Evolutionary conservation across 2,329 filamentous ascomycete genomes (phyloP), one percentile per base, ranked within the genome.

Genomic region (Dothideomycetidae sp.): DNA sequence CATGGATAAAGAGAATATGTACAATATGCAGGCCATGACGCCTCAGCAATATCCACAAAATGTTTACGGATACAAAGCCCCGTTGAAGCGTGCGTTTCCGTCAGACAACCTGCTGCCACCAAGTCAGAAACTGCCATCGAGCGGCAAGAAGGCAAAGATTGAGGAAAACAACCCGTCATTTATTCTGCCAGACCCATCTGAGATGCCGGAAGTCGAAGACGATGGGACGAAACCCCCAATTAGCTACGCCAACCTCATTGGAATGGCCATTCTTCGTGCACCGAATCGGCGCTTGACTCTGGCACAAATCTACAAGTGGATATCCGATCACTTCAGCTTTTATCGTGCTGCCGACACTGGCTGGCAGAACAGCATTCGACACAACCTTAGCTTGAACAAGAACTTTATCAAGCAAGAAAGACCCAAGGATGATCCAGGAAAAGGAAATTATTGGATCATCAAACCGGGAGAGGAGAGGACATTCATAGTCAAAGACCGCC

Each of bases 311-410:
- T 98, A 96, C 70, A 93, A 93, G 55, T 98, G 90, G 88, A 96
- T 98, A 50, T 92, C 84, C n/a, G 83, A 92, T 55, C 86, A 79
- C 12, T 96, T 81, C 56, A 77, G 73, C 4, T 94, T 88, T 60
- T 98, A 96, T 64, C 78, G 73, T 48, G 72, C 75, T 30, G 73
- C 78, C 39, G 85, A 94, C 50, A 76, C 81, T 9, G 88, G 90
- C 45, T 98, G 90, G 90, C 88, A 96, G 60, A 98, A 98, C 60
- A 96, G 90, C 63, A 98, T 98, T 56, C 81, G 90, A 21, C 90
- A 98, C 60, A 98, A 98, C 50, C 74, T 98, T 21, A 94, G 86
- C 53, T 68, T 98, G 31, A 93, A 94, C 68, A 96, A 96, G 62
- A 83, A 82, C 32, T 96, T 96, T 53, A 77, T 86, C 55, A 96